phyloP scores from a whole-genome alignment of 202 grass and related monocot genomes.

The Zoysia matrella region DNA sequence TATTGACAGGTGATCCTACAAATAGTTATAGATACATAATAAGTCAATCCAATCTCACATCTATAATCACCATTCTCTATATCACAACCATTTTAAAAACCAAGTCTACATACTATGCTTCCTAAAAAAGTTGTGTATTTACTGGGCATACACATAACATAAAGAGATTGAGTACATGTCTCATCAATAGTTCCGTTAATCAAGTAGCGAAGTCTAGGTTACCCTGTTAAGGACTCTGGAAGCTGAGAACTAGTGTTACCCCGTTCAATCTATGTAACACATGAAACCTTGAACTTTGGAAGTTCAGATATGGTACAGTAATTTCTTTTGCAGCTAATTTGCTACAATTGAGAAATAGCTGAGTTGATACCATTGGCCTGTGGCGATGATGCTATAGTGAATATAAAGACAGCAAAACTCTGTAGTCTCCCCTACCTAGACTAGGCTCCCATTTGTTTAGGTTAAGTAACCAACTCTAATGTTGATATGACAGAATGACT shows the following conservation, averaged over 20 bases:
- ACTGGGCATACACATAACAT: not conserved
- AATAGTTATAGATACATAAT: conserved; percentile 33
- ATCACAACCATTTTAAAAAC: conserved; percentile 10
- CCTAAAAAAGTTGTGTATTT: conserved; percentile 19
- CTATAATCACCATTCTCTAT: not conserved
- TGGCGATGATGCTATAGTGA: not conserved
- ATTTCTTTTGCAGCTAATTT: not conserved
- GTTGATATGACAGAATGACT: not conserved
- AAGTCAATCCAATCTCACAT: conserved; percentile 12
- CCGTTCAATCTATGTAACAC: not conserved
- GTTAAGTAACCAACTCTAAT: not conserved
- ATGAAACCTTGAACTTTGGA: not conserved
- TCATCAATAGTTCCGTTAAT: not conserved
- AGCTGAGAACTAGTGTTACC: too few species aligned
- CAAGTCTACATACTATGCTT: not conserved
- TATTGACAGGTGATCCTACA: conserved; percentile 78
- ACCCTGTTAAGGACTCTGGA: not conserved
- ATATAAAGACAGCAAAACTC: not conserved
- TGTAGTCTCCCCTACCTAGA: not conserved
- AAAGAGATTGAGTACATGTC: not conserved
- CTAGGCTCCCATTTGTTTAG: not conserved
- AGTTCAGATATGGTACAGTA: conserved; percentile 7
- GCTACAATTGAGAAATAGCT: not conserved
- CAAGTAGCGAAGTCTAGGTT: not conserved
- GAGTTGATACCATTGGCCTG: not conserved